phyloP scores from a whole-genome alignment of 352 stramenopile genomes.

The Pythium angustatum region DNA sequence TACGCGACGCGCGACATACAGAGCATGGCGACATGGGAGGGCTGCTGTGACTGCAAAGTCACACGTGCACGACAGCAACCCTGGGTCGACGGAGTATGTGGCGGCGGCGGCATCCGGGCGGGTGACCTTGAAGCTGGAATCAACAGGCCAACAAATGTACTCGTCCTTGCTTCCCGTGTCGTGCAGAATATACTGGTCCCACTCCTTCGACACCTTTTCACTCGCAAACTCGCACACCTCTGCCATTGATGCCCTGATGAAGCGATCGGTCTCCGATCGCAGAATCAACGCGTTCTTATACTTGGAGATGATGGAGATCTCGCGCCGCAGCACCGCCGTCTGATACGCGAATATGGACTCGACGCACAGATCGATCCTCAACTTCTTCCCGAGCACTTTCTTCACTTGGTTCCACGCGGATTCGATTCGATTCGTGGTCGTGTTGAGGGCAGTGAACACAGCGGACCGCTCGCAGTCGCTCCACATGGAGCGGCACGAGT shows the following conservation, averaged over 20 bases:
- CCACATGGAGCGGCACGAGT: constrained; percentile 6
- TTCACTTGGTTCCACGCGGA: constrained; percentile 15
- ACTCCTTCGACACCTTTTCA: background rate
- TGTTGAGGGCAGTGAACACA: constrained; percentile 12
- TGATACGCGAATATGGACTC: constrained; percentile 7
- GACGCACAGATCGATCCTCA: constrained; percentile 6
- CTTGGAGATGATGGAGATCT: background rate
- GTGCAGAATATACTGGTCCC: background rate
- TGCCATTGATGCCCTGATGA: background rate
- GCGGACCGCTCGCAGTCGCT: background rate
- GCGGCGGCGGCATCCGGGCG: background rate
- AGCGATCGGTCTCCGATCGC: background rate
- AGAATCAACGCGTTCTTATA: background rate
- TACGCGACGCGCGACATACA: background rate
- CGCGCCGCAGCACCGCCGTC: constrained; percentile 1
- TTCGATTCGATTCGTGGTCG: constrained; percentile 13
- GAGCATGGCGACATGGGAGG: background rate
- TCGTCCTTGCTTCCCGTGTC: background rate
- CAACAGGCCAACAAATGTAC: background rate
- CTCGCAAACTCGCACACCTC: background rate
- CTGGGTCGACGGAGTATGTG: background rate
- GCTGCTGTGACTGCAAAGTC: background rate
- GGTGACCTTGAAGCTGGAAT: background rate
- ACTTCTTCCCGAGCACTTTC: background rate
- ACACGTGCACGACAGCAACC: background rate